Evolutionary conservation across 371 early-diverging fungal genomes (phyloP).

Genomic region (Mortierella sp.): DNA sequence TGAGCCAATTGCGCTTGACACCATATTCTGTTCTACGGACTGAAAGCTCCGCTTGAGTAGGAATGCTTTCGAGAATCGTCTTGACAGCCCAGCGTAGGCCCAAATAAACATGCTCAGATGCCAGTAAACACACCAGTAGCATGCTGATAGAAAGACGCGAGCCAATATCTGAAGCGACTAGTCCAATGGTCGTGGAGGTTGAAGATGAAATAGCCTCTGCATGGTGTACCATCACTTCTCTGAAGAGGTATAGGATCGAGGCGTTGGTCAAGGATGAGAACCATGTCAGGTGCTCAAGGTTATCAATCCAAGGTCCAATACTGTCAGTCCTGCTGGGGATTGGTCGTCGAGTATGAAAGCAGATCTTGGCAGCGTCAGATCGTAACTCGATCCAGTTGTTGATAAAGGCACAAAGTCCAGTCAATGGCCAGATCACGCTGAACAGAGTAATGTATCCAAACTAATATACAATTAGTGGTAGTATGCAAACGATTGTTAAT

Average conservation of each 20-base stretch:
- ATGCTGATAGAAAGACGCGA: constrained; percentile 40
- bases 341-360: constrained; percentile 82
- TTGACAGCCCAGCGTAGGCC: constrained; percentile 21
- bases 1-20: constrained; percentile 34
- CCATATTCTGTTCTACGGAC: constrained; percentile 37
- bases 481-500: too few species aligned
- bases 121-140: constrained; percentile 33
- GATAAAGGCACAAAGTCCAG: constrained; percentile 79
- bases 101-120: constrained; percentile 39
- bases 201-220: constrained; percentile 4
- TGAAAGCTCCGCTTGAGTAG: constrained; percentile 26
- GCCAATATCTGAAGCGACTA: constrained; percentile 56
- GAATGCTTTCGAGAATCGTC: constrained; percentile 29
- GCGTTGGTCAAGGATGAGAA: constrained; percentile 81
- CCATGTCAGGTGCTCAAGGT: constrained; percentile 75
- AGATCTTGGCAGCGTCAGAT: constrained; percentile 88
- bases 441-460: constrained; percentile 90
- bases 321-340: constrained; percentile 81
- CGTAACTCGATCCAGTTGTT: constrained; percentile 92
- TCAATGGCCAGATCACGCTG: constrained; percentile 84
- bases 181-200: background rate
- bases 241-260: constrained; percentile 79
- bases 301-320: constrained; percentile 88
- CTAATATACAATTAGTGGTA: constrained; percentile 44
- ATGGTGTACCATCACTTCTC: constrained; percentile 20